Conservation (phyloP, 306 rosid genomes). For the Bauhinia variegata region DNA sequence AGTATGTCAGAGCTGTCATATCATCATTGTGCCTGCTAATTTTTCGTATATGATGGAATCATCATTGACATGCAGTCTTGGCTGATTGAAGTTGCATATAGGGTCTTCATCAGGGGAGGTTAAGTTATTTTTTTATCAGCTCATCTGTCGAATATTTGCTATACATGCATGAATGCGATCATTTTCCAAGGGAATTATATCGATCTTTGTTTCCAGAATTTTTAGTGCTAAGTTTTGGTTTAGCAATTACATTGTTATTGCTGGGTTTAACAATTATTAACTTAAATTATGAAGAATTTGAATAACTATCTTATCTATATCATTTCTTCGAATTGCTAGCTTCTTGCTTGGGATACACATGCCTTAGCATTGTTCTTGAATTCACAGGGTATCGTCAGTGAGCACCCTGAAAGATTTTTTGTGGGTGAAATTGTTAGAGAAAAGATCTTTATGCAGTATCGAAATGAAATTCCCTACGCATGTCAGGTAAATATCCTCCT, state of each 20-base stretch:
- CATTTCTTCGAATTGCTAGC: constrained; percentile 16
- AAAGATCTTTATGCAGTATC: constrained; percentile 92
- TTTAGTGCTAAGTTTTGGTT: not conserved
- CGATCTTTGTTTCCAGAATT: not conserved
- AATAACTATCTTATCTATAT: constrained; percentile 1
- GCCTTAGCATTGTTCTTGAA: constrained; percentile 34
- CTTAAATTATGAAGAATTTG: constrained; percentile 18
- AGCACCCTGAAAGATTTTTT: constrained; percentile 96
- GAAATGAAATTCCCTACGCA: constrained; percentile 88
- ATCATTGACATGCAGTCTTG: no score
- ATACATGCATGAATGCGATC: not conserved
- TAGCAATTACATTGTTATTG: constrained; percentile 15
- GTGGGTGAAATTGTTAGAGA: constrained; percentile 90
- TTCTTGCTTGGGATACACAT: constrained; percentile 33
- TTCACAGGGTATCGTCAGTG: constrained; percentile 88
- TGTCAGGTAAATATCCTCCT: constrained; percentile 68
- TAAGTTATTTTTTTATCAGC: constrained; percentile 4
- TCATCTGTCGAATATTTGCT: not conserved
- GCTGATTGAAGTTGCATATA: constrained; percentile 13
- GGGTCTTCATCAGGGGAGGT: not conserved
- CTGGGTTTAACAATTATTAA: constrained; percentile 15
- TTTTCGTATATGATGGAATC: no score
- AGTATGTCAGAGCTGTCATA: constrained; percentile 19
- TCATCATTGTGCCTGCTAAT: constrained; percentile 3
- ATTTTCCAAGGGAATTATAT: not conserved